Evolutionary conservation across 768 basidiomycete species (phyloP), one percentile per base, ranked within the genome.

Genomic region (Amanita molliuscula): DNA sequence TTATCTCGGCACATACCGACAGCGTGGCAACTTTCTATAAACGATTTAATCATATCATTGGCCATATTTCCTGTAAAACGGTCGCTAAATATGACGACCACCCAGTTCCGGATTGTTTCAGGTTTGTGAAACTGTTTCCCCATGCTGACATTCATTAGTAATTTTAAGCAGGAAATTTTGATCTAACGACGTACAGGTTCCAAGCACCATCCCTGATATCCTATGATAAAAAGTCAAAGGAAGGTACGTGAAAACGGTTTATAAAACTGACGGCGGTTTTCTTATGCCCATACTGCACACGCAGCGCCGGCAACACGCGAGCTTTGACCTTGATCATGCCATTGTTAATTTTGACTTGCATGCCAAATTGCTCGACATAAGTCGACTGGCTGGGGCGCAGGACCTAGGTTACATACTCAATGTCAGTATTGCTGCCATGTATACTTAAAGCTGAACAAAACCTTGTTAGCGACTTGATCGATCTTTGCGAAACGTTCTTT

Each of bases 301-400:
- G 78, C 0, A 87, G 86, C 0, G 86, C 69, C 0, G 68, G 59
- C 1, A 90, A 63, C 1, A 85, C 64, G 0, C 88, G 73, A 0
- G 78, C 84, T 11, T 70, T 56, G 33, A 84, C 65, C 3, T 59
- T 62, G 20, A 86, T 63, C 0, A 81, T 76, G 1, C 73, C 73
- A 0, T 61, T 59, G 28, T 65, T 54, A 6, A 67, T 62, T 25
- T 76, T 65, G 10, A 90, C 77, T 0, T 62, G 45, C 74, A 90
- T 75, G 7, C 84, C 84, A 53, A 90, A 89, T 53, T 76, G 68
- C 16, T 74, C 70, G 44, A 88, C 74, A 50, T 87, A 88, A 51
- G 84, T 74, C 0, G 83, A 85, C 57, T 82, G 79, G 0, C 81
- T 81, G 54, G 82, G 84, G 37, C 73, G 67, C 34, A 85, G 68